A percentile compares a stretch with the other conserved stretches of the same genome.
phyloP scores from a whole-genome alignment of 2,329 filamentous ascomycete genomes.

The Trichoderma citrinoviride region DNA sequence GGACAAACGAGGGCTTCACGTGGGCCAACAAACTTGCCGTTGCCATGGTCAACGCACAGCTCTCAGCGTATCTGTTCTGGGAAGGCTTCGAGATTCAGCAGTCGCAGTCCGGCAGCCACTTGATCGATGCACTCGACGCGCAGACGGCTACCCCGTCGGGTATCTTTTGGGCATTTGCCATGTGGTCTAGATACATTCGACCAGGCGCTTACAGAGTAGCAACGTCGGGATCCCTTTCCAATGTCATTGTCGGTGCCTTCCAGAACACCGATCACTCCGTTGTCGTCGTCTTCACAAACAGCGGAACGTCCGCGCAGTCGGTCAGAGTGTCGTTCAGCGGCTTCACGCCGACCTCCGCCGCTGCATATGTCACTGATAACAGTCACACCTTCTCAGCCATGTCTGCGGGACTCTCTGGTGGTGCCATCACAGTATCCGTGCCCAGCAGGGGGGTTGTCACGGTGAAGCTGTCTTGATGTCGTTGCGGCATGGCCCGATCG shows the following conservation, averaged over 20 bases:
- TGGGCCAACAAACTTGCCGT: constrained; percentile 11
- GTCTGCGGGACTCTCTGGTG: not conserved
- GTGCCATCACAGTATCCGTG: not conserved
- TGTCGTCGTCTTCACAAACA: constrained; percentile 6
- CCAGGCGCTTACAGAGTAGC: constrained; percentile 1
- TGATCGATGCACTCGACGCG: constrained; percentile 5
- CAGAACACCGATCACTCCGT: constrained; percentile 1
- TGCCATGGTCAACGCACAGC: constrained; percentile 6
- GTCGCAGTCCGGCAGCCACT: constrained; percentile 8
- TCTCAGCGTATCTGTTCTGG: constrained; percentile 9
- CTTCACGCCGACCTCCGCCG: not conserved
- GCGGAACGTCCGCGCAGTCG: not conserved
- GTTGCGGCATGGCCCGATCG: no score
- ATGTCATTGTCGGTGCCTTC: constrained; percentile 1
- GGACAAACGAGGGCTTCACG: constrained; percentile 6
- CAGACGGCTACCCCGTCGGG: constrained; percentile 10
- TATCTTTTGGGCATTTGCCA: constrained; percentile 15
- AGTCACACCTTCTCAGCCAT: not conserved
- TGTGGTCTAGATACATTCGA: constrained; percentile 14
- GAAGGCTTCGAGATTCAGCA: constrained; percentile 11
- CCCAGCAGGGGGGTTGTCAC: constrained; percentile 1
- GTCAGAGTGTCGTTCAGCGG: not conserved
- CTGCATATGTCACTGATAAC: constrained; percentile 6
- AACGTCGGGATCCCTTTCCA: not conserved
- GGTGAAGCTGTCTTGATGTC: not conserved